Evolutionary conservation across 768 basidiomycete species (phyloP), one percentile per base, ranked within the genome.

Genomic region (Lentinula sp.): DNA sequence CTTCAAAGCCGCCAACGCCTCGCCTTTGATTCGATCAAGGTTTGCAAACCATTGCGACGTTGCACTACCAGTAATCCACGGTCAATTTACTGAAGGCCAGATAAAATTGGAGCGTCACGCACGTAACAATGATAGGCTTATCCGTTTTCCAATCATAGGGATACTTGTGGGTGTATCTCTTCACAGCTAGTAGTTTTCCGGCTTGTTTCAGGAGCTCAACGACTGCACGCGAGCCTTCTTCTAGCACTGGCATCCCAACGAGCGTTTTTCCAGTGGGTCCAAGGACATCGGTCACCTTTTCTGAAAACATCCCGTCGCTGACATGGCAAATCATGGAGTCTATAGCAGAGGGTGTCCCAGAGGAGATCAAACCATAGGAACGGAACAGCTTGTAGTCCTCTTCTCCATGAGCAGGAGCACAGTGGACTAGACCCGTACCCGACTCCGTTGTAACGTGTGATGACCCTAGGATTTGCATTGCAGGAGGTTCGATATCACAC

Each of bases 1-100:
- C 50, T 84, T 70, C 10, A 98, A 79, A 0, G 92, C 87, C 7
- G 76, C 65, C 23, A 95, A 67, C 0, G 96, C 94, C 53, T 80
- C 71, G 0, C 82, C 80, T 69, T 97, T 97, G 75, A 99, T 89
- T 48, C 78, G 75, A 54, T 91, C 91, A 23, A 98, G 75, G 69
- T 96, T 91, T 3, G 95, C 94, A 69, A 99, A 99, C 96, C 96
- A 99, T 66, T 98, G 96, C 0, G 91, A 93, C 1, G 95, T 98
- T 0, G 95, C 92, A 15, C 93, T 93, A 64, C 5, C 55, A 5
- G n/a, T 18, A 61, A 48, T 23, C 52, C 37, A 60, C 9, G n/a
- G 18, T 11, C 35, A 28, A 49, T 48, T 31, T 28, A 28, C 28
- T 28, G 28, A 28, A 28, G 28, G 34, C 43, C 21, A 13, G 11